A percentile compares a stretch with the other conserved stretches of the same genome.
These are phyloP conservation scores for Euphrasia arctica DNA, from an alignment of 305 asterid genomes.

Conservation along the genomic window DNA sequence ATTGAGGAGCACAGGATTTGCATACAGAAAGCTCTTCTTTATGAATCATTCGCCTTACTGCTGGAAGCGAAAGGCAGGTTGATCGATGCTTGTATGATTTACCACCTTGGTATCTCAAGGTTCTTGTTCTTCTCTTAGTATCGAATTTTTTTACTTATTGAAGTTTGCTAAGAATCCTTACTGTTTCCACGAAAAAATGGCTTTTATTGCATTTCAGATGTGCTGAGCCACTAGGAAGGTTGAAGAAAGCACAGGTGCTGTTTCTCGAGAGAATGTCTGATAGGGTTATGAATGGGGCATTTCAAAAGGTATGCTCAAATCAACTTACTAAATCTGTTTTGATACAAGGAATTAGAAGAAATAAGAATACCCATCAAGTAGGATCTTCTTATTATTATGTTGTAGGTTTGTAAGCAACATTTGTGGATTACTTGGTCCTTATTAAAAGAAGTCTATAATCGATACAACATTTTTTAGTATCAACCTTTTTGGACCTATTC, in stretches of 20 bases:
- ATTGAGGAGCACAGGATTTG: constrained; percentile 68
- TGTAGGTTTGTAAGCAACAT: constrained; percentile 13
- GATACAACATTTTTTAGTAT: background rate
- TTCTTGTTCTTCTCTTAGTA: constrained; percentile 26
- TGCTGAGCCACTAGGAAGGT: constrained; percentile 82
- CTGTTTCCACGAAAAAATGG: constrained; percentile 20
- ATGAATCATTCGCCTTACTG: constrained; percentile 65
- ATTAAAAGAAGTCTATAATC: background rate
- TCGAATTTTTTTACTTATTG: constrained; percentile 1
- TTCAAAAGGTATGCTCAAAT: constrained; percentile 52
- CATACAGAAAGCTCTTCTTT: constrained; percentile 52
- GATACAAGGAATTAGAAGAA: constrained; percentile 9
- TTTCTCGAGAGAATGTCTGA: constrained; percentile 95
- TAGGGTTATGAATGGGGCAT: constrained; percentile 45
- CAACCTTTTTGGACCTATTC: background rate
- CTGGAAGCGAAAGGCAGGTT: constrained; percentile 76
- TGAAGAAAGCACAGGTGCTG: constrained; percentile 87
- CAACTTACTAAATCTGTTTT: constrained; percentile 13
- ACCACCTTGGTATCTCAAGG: constrained; percentile 92
- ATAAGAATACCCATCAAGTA: constrained; percentile 4
- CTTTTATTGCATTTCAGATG: constrained; percentile 45
- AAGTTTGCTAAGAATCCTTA: background rate
- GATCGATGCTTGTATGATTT: constrained; percentile 65
- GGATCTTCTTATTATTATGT: background rate
- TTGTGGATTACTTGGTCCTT: background rate